A percentile compares a stretch with the other conserved stretches of the same genome.
Conservation (phyloP, 352 stramenopile species). For the Globisporangium apiculatum region DNA sequence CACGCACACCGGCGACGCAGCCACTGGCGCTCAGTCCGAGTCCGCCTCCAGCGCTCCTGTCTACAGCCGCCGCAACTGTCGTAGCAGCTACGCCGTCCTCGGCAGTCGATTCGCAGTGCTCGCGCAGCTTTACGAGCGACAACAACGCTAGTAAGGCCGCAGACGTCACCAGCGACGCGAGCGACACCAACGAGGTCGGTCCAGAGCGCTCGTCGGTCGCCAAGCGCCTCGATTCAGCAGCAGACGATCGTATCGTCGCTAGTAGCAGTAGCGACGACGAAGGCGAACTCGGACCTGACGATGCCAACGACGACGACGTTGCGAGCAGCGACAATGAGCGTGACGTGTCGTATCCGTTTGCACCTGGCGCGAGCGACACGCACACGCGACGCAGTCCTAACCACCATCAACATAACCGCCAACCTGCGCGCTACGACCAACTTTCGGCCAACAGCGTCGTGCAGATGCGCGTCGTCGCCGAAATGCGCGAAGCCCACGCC, state of each 20-base stretch:
- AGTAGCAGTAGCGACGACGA: neutral
- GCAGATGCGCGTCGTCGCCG: constrained; percentile 36
- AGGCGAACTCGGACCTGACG: neutral
- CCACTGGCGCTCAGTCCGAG: too few species aligned
- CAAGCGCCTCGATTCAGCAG: constrained; percentile 3
- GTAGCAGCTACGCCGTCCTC: too few species aligned
- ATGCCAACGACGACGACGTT: neutral
- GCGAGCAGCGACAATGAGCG: neutral
- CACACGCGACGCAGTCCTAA: neutral
- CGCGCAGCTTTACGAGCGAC: too few species aligned
- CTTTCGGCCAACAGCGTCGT: constrained; percentile 36
- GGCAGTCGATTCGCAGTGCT: too few species aligned
- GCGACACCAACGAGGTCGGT: neutral
- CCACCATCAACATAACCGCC: neutral
- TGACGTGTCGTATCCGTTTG: neutral
- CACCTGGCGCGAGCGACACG: neutral
- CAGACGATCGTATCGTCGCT: neutral
- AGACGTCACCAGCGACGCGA: neutral
- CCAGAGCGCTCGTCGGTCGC: constrained; percentile 1
- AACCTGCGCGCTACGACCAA: constrained; percentile 20
- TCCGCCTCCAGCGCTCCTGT: too few species aligned
- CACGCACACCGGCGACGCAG: too few species aligned
- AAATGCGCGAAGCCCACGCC: constrained; percentile 47
- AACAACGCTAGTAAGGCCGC: too few species aligned
- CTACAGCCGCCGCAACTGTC: too few species aligned